Evolutionary conservation across 2,329 filamentous ascomycete genomes (phyloP).

Genomic region (Colletotrichum ledebouriae): DNA sequence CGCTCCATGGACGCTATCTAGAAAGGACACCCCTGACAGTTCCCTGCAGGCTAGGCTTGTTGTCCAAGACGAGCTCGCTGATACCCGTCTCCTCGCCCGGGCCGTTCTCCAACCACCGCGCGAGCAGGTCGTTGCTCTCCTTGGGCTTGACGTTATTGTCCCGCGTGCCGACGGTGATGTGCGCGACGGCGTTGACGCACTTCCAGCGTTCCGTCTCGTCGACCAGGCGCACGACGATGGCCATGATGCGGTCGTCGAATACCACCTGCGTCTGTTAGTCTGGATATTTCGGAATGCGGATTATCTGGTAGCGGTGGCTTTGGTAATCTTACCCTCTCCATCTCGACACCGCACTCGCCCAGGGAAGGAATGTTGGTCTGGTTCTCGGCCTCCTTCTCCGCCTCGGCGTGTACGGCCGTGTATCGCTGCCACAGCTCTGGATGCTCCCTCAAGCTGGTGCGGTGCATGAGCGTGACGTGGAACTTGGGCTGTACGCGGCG

Average conservation of each 20-base stretch:
- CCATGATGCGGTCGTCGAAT: slow-evolving; percentile 90
- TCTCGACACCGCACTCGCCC: slow-evolving; percentile 73
- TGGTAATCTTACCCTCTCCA: slow-evolving; percentile 66
- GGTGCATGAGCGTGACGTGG: slow-evolving; percentile 95
- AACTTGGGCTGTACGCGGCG: slow-evolving; percentile 87
- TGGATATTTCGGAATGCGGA: neutral
- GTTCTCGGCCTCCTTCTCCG: slow-evolving; percentile 49
- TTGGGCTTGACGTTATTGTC: slow-evolving; percentile 84
- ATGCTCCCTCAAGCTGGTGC: slow-evolving; percentile 70
- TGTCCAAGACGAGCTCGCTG: slow-evolving; percentile 63
- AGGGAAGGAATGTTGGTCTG: slow-evolving; percentile 56
- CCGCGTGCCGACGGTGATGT: slow-evolving; percentile 91
- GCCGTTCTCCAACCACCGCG: slow-evolving; percentile 76
- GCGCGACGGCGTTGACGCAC: slow-evolving; percentile 83
- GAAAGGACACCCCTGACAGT: slow-evolving; percentile 63
- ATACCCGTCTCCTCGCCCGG: slow-evolving; percentile 59
- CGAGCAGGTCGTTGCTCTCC: slow-evolving; percentile 90
- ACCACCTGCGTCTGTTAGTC: slow-evolving; percentile 67
- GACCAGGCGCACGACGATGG: slow-evolving; percentile 83
- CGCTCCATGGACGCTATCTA: slow-evolving; percentile 51
- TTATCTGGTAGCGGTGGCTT: neutral
- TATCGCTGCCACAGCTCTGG: slow-evolving; percentile 84
- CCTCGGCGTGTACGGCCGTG: slow-evolving; percentile 66
- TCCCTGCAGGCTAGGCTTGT: slow-evolving; percentile 62
- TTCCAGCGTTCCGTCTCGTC: slow-evolving; percentile 70